Evolutionary conservation across 345 rosid species (phyloP).

Genomic region (Conringia planisiliqua): DNA sequence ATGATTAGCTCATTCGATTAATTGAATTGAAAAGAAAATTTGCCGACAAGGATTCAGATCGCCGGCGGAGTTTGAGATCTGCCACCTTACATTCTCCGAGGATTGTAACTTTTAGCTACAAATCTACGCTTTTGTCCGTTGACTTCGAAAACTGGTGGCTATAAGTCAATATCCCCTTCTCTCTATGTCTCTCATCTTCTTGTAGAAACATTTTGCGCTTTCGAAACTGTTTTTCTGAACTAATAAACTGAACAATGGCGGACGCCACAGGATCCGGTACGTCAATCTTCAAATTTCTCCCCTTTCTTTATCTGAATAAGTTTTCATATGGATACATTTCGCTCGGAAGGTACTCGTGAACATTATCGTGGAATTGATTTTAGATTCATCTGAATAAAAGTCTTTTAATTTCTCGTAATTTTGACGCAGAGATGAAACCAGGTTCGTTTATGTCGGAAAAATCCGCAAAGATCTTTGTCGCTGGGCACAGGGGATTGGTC

Average conservation of each 20-base stretch:
- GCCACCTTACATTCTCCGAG: slow-evolving; percentile 6
- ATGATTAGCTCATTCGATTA: no score
- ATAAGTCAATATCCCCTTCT: slow-evolving; percentile 18
- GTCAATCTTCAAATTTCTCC: not conserved
- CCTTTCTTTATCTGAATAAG: not conserved
- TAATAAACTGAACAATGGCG: slow-evolving; percentile 14
- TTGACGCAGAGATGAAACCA: slow-evolving; percentile 10
- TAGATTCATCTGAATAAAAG: not conserved
- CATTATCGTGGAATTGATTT: not conserved
- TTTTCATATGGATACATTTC: not conserved
- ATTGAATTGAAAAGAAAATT: not conserved
- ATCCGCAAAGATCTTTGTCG: slow-evolving; percentile 84
- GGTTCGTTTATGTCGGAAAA: slow-evolving; percentile 55
- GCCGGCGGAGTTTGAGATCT: slow-evolving; percentile 30
- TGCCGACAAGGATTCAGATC: slow-evolving; percentile 18
- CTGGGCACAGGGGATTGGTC: slow-evolving; percentile 93
- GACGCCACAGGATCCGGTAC: slow-evolving; percentile 21
- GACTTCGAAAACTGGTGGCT: not conserved
- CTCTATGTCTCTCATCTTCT: not conserved
- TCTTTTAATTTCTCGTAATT: not conserved
- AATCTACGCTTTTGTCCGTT: slow-evolving; percentile 8
- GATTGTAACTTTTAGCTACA: not conserved
- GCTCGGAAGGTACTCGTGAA: not conserved
- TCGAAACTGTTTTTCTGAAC: not conserved
- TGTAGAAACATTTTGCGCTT: not conserved